A percentile compares a stretch with the other conserved stretches of the same genome.
phyloP scores from a whole-genome alignment of 345 rosid genomes.

The Gossypium ekmanianum region DNA sequence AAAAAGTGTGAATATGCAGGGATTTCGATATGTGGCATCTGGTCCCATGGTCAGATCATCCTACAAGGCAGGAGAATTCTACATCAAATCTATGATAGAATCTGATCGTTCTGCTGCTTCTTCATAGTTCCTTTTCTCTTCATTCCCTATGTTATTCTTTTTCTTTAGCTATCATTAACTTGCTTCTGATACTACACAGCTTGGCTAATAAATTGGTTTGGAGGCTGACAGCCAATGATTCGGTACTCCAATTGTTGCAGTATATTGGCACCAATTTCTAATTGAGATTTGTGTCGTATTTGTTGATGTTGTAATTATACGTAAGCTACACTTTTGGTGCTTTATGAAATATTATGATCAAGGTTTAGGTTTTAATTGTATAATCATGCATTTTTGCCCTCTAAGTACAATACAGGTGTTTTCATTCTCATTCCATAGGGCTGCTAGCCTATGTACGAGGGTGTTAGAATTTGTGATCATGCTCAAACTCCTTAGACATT shows the following conservation, averaged over 20 bases:
- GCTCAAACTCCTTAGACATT: background rate
- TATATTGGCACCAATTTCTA: constrained; percentile 3
- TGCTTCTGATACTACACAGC: background rate
- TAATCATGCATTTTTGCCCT: background rate
- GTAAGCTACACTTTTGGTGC: background rate
- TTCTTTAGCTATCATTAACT: background rate
- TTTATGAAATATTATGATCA: background rate
- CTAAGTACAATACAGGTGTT: background rate
- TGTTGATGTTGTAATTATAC: constrained; percentile 24
- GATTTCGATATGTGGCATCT: constrained; percentile 95
- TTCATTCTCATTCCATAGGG: background rate
- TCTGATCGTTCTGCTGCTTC: constrained; percentile 73
- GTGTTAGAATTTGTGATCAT: background rate
- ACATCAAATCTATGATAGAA: constrained; percentile 96
- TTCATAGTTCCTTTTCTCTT: constrained; percentile 24
- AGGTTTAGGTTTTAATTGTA: constrained; percentile 11
- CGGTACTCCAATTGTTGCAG: background rate
- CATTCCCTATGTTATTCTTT: background rate
- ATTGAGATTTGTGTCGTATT: constrained; percentile 16
- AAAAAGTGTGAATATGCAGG: constrained; percentile 41
- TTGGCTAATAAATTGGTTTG: background rate
- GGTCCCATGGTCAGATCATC: constrained; percentile 99
- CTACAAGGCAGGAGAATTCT: constrained; percentile 97
- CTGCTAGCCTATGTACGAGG: background rate
- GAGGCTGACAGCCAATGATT: background rate